Evolutionary conservation across 495 filamentous ascomycete genomes (phyloP).

Genomic region (Penicillium diatomitis): DNA sequence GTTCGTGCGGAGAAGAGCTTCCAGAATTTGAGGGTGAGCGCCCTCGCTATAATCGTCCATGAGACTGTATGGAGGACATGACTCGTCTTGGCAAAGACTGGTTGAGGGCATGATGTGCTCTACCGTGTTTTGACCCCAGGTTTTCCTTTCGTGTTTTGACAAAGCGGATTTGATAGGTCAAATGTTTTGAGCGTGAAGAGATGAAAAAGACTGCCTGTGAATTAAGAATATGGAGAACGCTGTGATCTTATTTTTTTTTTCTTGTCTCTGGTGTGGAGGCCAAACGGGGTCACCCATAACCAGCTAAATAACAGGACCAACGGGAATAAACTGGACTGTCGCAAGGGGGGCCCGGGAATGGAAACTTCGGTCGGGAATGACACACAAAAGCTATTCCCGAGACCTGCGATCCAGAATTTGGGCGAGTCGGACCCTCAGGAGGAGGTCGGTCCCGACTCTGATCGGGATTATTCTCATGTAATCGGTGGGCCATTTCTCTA

Average conservation of each 20-base stretch:
- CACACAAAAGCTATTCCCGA: slow-evolving; percentile 15
- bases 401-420: slow-evolving; percentile 1
- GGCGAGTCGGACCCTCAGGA: no score
- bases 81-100: slow-evolving; percentile 21
- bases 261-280: background rate
- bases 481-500: slow-evolving; percentile 2
- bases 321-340: background rate
- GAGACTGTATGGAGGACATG: slow-evolving; percentile 31
- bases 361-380: slow-evolving; percentile 13
- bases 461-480: slow-evolving; percentile 10
- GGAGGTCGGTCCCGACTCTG: slow-evolving; percentile 8
- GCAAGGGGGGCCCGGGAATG: slow-evolving; percentile 4
- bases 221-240: background rate
- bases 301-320: slow-evolving; percentile 7
- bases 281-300: slow-evolving; percentile 8
- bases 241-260: no score
- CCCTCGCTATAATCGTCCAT: slow-evolving; percentile 40
- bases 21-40: slow-evolving; percentile 34
- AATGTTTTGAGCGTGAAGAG: background rate
- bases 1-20: slow-evolving; percentile 32
- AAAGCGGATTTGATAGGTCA: no score
- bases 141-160: no score
- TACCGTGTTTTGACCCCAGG: no score
- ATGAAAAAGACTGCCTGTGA: background rate
- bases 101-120: slow-evolving; percentile 16